Evolutionary conservation across 805 yeast species (phyloP), one percentile per base, ranked within the genome.

Genomic region (Peterozyma xylosa): DNA sequence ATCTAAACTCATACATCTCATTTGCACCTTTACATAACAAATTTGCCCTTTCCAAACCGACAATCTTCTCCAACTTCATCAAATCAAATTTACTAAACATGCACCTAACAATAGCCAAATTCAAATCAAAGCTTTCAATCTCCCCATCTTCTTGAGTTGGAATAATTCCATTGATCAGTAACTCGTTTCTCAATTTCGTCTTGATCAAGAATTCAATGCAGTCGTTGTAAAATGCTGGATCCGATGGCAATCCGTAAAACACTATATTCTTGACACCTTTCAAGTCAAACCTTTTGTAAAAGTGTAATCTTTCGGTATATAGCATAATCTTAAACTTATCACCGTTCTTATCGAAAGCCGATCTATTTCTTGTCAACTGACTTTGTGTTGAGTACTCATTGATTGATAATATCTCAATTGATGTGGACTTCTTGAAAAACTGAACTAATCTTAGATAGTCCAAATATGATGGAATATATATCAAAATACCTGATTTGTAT

Each of bases 281-380:
- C 42, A 93, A 70, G 46, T 86, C 90, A 60, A 76, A 90, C 42
- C 98, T 73, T 50, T 96, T 78, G 67, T 81, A 93, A 58, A 87
- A 93, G 62, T 93, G 98, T 58, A 91, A 68, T 71, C 99, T 82
- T 56, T 91, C 98, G 0, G 97, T 86, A 63, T 91, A 91, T n/a
- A 93, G 63, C 67, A 93, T 59, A 27, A 91, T 72, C 54, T 85
- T 82, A 30, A 69, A 66, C 45, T 80, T 73, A 3, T 44, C 38
- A 2, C 75, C 75, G 2, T 79, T 77, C 36, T 76, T 71, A 30
- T 74, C 76, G 57, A 93, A 93, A 34, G 73, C 64, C 7, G 86
- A 73, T 51, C 98, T 73, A 15, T 81, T 76, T 39, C 87, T 71
- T 1, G 88, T 77, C 32, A 87, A 59, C 45, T 84, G 82, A n/a